These are phyloP conservation scores for Aspergillus nomiae DNA, from an alignment of 2,329 filamentous ascomycete species.

Conservation along the genomic window DNA sequence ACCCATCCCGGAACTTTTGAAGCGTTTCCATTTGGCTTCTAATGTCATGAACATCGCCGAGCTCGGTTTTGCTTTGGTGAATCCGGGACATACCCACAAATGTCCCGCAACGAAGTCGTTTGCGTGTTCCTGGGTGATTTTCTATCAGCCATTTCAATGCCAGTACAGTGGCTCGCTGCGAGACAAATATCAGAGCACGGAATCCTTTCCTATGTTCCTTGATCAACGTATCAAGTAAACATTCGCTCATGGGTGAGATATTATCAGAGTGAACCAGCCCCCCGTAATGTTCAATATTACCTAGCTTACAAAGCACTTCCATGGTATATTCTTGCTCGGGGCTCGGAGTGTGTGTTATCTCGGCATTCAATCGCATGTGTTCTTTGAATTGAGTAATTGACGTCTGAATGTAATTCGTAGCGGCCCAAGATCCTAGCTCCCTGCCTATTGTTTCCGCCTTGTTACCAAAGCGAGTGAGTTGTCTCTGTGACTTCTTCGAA, in stretches of 20 bases:
- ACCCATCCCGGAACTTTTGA: background rate
- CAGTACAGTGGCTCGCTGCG: background rate
- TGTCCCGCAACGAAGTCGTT: constrained; percentile 3
- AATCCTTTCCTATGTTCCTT: constrained; percentile 6
- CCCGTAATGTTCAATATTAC: background rate
- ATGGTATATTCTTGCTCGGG: background rate
- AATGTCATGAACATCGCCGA: background rate
- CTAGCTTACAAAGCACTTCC: background rate
- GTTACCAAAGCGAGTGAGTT: background rate
- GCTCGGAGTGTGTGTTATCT: background rate
- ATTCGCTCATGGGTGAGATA: background rate
- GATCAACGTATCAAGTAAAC: background rate
- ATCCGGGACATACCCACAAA: constrained; percentile 4
- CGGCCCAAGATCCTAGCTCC: background rate
- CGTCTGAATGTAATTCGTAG: background rate
- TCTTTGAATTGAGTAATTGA: background rate
- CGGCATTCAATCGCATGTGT: background rate
- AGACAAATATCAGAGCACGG: constrained; percentile 10
- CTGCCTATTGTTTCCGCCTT: background rate
- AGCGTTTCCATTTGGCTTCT: constrained; percentile 4
- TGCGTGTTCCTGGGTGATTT: background rate
- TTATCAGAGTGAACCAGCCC: background rate
- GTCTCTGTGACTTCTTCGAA: background rate
- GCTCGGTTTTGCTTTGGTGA: background rate
- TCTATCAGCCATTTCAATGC: constrained; percentile 6